A percentile compares a stretch with the other conserved stretches of the same genome.
Conservation (phyloP, 1,284 basidiomycete genomes). For the Boletus semigastroideus region DNA sequence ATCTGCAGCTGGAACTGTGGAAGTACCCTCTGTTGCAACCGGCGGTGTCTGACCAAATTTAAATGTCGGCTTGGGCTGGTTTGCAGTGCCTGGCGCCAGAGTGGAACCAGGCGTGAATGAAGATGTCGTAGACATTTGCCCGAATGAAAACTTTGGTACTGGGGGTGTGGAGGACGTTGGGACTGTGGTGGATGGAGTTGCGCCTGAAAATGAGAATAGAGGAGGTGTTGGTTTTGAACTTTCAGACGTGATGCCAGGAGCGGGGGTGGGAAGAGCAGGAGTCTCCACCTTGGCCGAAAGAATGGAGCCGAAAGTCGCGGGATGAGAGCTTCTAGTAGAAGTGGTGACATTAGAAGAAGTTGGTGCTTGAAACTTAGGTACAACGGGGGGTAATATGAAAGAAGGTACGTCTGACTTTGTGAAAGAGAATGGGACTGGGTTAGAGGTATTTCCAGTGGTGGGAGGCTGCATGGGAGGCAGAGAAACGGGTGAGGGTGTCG, state of each 20-base stretch:
- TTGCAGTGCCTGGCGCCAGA: conserved; percentile 4
- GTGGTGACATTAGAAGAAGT: conserved; percentile 3
- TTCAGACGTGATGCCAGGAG: conserved; percentile 8
- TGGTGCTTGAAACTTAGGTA: conserved; percentile 12
- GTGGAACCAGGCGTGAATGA: conserved; percentile 9
- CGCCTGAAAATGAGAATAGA: conserved; percentile 22
- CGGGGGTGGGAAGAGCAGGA: conserved; percentile 5
- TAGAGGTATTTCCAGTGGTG: conserved; percentile 8
- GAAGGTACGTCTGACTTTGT: conserved; percentile 13
- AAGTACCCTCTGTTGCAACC: conserved; percentile 8
- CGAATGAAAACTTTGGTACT: conserved; percentile 30
- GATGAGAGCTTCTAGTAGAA: conserved; percentile 2
- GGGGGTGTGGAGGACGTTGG: conserved; percentile 4
- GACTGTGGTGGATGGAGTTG: conserved; percentile 11
- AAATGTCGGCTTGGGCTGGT: conserved; percentile 22
- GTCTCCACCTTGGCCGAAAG: conserved; percentile 6
- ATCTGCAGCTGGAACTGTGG: conserved; percentile 1
- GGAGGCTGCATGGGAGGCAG: conserved; percentile 10
- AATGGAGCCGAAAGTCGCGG: conserved; percentile 30
- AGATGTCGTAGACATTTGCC: conserved; percentile 18
- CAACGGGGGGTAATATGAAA: not conserved
- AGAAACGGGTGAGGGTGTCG: not conserved
- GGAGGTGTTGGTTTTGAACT: conserved; percentile 17
- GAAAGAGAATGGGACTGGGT: conserved; percentile 19
- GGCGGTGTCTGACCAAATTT: conserved; percentile 22